Evolutionary conservation across 345 rosid genomes (phyloP).

Genomic region (Raphanus sativus): DNA sequence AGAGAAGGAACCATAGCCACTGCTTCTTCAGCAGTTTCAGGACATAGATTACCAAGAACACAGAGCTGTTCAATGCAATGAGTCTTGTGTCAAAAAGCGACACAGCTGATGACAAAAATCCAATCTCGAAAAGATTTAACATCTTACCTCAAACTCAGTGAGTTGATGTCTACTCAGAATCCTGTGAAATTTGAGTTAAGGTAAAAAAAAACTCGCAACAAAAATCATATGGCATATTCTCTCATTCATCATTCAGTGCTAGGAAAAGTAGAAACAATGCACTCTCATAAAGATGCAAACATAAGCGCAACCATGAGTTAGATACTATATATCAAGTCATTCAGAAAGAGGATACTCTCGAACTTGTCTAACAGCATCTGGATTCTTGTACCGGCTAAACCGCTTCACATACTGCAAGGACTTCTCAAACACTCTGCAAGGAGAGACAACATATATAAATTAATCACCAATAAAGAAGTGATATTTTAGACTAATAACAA

Average conservation of each 20-base stretch:
- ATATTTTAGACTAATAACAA: background rate
- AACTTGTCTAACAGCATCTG: slow-evolving; percentile 98
- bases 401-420: slow-evolving; percentile 97
- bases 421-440: slow-evolving; percentile 90
- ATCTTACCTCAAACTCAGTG: slow-evolving; percentile 87
- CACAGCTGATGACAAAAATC: background rate
- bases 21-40: slow-evolving; percentile 98
- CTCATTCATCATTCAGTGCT: background rate
- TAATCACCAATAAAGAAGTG: background rate
- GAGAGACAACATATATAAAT: background rate
- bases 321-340: background rate
- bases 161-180: slow-evolving; percentile 82
- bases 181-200: slow-evolving; percentile 60
- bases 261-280: background rate
- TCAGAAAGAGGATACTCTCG: slow-evolving; percentile 79
- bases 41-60: slow-evolving; percentile 97
- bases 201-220: slow-evolving; percentile 22
- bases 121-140: background rate
- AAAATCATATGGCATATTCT: background rate
- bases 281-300: background rate
- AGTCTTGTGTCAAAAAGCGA: background rate
- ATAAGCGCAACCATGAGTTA: background rate
- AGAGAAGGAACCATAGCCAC: slow-evolving; percentile 96
- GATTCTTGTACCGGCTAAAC: slow-evolving; percentile 95
- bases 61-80: slow-evolving; percentile 67